A percentile compares a stretch with the other conserved stretches of the same genome.
phyloP scores from a whole-genome alignment of 2,329 filamentous ascomycete species.

The Sporothrix brasiliensis region DNA sequence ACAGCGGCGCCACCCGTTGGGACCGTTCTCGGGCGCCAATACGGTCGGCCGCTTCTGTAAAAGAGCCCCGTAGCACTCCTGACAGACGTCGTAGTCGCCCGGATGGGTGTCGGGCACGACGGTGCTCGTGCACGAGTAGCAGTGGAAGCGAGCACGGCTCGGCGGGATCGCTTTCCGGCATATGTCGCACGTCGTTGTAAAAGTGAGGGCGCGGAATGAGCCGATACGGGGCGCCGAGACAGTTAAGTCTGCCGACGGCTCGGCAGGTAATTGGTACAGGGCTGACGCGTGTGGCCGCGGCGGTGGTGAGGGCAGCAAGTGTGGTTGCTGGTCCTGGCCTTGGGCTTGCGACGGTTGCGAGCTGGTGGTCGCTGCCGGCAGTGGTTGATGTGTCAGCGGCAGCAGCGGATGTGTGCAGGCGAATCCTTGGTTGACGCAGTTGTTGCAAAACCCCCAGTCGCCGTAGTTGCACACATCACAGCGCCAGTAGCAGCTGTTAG shows the following conservation, averaged over 20 bases:
- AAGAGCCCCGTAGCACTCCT: slow-evolving; percentile 70
- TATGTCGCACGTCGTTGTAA: slow-evolving; percentile 76
- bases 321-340: slow-evolving; percentile 39
- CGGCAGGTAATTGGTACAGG: slow-evolving; percentile 46
- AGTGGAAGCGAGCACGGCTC: slow-evolving; percentile 74
- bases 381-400: slow-evolving; percentile 66
- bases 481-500: slow-evolving; percentile 87
- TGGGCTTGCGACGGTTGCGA: not conserved
- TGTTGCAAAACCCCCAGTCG: slow-evolving; percentile 92
- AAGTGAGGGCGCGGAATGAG: slow-evolving; percentile 68
- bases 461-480: slow-evolving; percentile 86
- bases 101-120: slow-evolving; percentile 50
- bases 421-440: slow-evolving; percentile 79
- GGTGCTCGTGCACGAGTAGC: slow-evolving; percentile 68
- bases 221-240: slow-evolving; percentile 53
- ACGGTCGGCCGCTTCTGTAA: slow-evolving; percentile 43
- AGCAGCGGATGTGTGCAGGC: slow-evolving; percentile 82
- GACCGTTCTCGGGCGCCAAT: slow-evolving; percentile 74
- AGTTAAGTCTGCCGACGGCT: slow-evolving; percentile 52
- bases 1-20: slow-evolving; percentile 82
- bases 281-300: slow-evolving; percentile 43
- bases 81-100: slow-evolving; percentile 88
- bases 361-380: slow-evolving; percentile 36
- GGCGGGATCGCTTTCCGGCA: slow-evolving; percentile 74
- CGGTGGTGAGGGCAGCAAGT: slow-evolving; percentile 26